Evolutionary conservation across 305 asterid species (phyloP), one percentile per base, ranked within the genome.

Genomic region (Solanum hybrid): DNA sequence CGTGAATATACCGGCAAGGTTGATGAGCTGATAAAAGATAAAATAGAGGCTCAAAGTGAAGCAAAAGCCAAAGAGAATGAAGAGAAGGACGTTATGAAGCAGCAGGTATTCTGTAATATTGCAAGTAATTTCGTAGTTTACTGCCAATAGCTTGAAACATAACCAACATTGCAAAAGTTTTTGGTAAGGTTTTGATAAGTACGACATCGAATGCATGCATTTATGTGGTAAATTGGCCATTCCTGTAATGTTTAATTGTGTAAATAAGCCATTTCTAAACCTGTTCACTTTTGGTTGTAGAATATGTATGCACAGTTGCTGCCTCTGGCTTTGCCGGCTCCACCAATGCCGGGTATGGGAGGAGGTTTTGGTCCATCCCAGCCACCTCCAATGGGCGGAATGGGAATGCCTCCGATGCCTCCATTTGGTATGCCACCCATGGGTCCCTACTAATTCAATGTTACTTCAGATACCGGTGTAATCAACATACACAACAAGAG

Each of bases 251-350:
- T 17, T 79, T 79, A 20, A 34, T 33, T 33, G 45, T 82, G 75
- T 84, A 84, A 84, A 84, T 45, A 5, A 31, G 72, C 75, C 88
- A 29, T 45, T 57, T 38, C 76, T 85, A 31, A 85, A 33, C 8
- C 89, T 87, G 79, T 77, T 26, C 31, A 65, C 36, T 79, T 72
- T 92, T 87, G 37, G 61, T 65, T 95, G 97, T 98, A 97, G 99
- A 97, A 97, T 92, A 95, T 98, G 99, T 95, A 97, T 91, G 99
- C 98, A 33, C 99, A 96, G 94, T 90, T 96, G 92, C 93, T 98
- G 90, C 99, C 99, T 92, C 99, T 97, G 93, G 99, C 99, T 45
- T 91, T 96, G 93, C 99, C 99, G 11, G 98, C 99, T 24, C 99
- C 99, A 24, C 98, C 98, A 77, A 94, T 96, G 97, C 97, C 97